A percentile compares a stretch with the other conserved stretches of the same genome.
Evolutionary conservation across 345 rosid species (phyloP).

Genomic region (Citrus australasica): DNA sequence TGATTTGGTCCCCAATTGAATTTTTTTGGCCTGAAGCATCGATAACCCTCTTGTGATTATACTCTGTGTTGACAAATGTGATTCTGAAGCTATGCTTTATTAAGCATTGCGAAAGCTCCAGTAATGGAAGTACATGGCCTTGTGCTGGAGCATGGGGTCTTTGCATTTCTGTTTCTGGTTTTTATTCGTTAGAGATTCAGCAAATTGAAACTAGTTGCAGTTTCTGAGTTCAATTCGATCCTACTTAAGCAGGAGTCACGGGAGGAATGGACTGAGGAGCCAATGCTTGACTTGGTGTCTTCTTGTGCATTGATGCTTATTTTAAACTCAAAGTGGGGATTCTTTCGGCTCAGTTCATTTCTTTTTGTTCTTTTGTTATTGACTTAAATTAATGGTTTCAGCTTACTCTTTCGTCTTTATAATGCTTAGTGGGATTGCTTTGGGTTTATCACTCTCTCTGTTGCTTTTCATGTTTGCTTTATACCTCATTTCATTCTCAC

Average conservation of each 20-base stretch:
- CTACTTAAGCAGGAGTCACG: too few species aligned
- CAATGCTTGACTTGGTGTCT: background rate
- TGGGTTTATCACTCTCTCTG: background rate
- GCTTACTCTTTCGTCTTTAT: background rate
- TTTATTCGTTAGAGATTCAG: background rate
- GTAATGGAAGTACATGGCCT: background rate
- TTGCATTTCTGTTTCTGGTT: background rate
- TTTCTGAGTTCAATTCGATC: background rate
- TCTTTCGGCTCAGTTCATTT: too few species aligned
- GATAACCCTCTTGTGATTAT: background rate
- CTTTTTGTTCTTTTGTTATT: background rate
- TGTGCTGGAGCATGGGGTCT: background rate
- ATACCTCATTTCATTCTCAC: too few species aligned
- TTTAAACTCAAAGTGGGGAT: background rate
- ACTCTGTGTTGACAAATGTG: slow-evolving; percentile 3
- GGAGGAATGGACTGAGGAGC: background rate
- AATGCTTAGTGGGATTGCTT: background rate
- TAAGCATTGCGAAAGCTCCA: background rate
- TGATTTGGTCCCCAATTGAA: background rate
- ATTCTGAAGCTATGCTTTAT: background rate
- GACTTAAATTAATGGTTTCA: background rate
- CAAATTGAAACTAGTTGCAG: background rate
- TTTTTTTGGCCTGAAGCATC: background rate
- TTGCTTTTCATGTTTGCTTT: background rate
- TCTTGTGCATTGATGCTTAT: background rate